Base-by-base conservation (phyloP, 768 basidiomycete species). In the Boletus vinaceobasis region DNA sequence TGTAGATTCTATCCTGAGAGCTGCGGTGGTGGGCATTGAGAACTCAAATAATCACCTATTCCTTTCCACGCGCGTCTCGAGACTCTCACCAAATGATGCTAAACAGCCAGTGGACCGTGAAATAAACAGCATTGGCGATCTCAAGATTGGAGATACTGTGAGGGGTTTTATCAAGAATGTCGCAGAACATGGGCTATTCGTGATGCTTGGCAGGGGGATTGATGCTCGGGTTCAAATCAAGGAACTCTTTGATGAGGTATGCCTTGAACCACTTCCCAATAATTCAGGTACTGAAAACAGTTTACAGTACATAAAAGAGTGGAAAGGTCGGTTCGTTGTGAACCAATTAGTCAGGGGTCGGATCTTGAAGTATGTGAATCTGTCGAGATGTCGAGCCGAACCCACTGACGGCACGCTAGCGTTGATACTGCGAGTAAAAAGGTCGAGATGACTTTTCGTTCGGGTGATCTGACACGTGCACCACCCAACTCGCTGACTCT, bases 191-290 rank as follows among this genome's bases (percentile, higher is more conserved):
- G 96, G 96, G 15, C 65, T 99, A 19, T 98, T 97, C 62, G 92
- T 99, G 4, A 83, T 83, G 27, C 73, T 99, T 35, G 93, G 91
- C 10, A 81, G 87, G 31, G 79, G 80, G n/a, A 75, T 97, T 27
- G 92, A 94, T 65, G 94, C 89, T 52, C 85, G 95, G 17, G 86
- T 99, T 27, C 93, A 96, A 73, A 98, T 98, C 66, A 85, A 81
- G 65, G 92, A 97, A 71, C 79, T 96, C 5, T 97, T 96, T 66
- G 91, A 97, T 64, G 93, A 94, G 62, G 83, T 82, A 62, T 59
- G 56, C 21, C 21, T 17, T 49, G 29, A 54, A 17, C 13, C 52
- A 27, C 27, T 49, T 52, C 17, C 1, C 10, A 11, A 19, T 4
- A 10, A 11, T 19, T 14, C 3, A 45, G 29, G 37, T 51, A 15